Base-by-base conservation (phyloP, 2,329 filamentous ascomycete species). In the Diaporthe nobilis region DNA sequence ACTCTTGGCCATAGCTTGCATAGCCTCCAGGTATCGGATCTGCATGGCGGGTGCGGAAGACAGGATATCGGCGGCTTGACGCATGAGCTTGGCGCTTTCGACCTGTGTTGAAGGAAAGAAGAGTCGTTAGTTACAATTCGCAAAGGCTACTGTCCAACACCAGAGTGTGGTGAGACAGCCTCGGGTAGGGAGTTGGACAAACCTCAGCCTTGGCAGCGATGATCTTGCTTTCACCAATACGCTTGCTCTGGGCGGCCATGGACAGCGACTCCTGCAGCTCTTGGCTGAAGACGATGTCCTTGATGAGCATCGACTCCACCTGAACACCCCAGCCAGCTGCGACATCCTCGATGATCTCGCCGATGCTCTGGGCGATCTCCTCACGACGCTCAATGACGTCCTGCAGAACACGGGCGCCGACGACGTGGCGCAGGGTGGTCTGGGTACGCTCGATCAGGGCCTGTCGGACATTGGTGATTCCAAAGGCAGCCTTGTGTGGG, bases 261-360 rank as follows among this genome's bases (percentile, higher is more conserved):
- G 95, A 98, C 68, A 99, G 91, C 25, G 94, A 97, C 82, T 98
- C 96, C 86, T 99, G 97, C 60, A 99, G 90, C 80, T 98, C 97
- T 82, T 95, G 92, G 86, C 92, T 95, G 91, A 99, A 99, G 84
- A 98, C 94, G 83, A 99, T 98, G 85, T 99, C 97, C 88, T 99
- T 98, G 90, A 99, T 96, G 80, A 99, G 92, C 96, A 99, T 99
- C 82, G 93, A 96, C 89, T 98, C 97, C 75, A 98, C 97, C 82
- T 95, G 92, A 10, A 98, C 96, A 86, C 97, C 97, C 97, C 97
- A 99, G 77, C 95, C 95, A 15, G 91, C 88, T 8, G 97, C 96
- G 1, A 98, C 97, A 80, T 98, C 96, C 83, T 98, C 97, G 80
- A 99, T 98, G 81, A 98, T 98, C 85, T 98, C 96, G 78, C 95